Evolutionary conservation across 495 filamentous ascomycete species (phyloP).

Genomic region (Aspergillus baeticus): DNA sequence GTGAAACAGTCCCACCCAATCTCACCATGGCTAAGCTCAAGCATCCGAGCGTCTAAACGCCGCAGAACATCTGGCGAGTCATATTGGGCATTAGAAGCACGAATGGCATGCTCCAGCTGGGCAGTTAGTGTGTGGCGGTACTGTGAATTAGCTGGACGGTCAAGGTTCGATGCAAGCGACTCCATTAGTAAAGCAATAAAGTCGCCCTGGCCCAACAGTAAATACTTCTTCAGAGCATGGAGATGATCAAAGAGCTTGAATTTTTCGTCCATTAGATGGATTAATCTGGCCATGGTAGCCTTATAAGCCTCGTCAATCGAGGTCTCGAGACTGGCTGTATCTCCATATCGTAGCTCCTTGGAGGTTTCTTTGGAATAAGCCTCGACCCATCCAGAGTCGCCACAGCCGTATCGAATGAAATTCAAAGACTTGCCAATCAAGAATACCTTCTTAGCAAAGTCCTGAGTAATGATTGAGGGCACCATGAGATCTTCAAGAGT

Average conservation of each 20-base stretch:
- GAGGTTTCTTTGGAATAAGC: constrained; percentile 92
- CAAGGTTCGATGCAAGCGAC: constrained; percentile 84
- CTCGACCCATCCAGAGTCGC: constrained; percentile 93
- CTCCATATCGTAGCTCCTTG: constrained; percentile 89
- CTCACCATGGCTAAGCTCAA: constrained; percentile 91
- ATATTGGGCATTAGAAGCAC: constrained; percentile 94
- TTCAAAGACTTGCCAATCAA: constrained; percentile 97
- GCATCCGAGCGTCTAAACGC: constrained; percentile 91
- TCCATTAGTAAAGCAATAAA: constrained; percentile 99
- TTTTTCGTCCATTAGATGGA: constrained; percentile 86
- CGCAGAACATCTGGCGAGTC: constrained; percentile 91
- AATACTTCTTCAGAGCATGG: constrained; percentile 87
- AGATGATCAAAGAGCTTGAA: constrained; percentile 94
- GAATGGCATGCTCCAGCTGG: constrained; percentile 95
- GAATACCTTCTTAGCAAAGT: constrained; percentile 94
- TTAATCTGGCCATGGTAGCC: constrained; percentile 94
- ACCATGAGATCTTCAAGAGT: constrained; percentile 81
- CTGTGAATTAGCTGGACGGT: constrained; percentile 91
- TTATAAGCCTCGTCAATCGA: constrained; percentile 98
- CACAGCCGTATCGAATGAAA: constrained; percentile 94
- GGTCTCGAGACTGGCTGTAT: constrained; percentile 84
- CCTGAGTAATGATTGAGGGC: constrained; percentile 84
- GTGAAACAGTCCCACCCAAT: constrained; percentile 99
- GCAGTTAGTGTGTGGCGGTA: constrained; percentile 95
- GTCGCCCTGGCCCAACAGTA: constrained; percentile 92